A percentile compares a stretch with the other conserved stretches of the same genome.
Conservation (phyloP, 2,329 filamentous ascomycete genomes). For the Epichloe sp. region DNA sequence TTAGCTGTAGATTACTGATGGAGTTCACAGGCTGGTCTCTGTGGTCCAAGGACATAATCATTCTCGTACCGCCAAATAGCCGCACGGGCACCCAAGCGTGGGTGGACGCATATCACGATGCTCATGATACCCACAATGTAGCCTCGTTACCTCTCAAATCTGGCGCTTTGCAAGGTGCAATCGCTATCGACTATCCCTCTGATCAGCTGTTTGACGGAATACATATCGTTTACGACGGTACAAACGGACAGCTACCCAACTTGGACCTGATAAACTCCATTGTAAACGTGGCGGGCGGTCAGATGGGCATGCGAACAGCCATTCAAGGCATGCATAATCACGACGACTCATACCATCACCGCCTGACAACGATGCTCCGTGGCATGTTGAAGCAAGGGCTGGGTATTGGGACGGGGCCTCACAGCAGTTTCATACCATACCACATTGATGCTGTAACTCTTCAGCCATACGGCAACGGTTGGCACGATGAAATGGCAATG, state of each 20-base stretch:
- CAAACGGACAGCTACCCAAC: slow-evolving; percentile 92
- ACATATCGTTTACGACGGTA: slow-evolving; percentile 86
- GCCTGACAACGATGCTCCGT: slow-evolving; percentile 75
- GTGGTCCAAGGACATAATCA: slow-evolving; percentile 97
- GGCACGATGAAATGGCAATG: slow-evolving; percentile 96
- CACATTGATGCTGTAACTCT: slow-evolving; percentile 93
- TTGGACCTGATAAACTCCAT: slow-evolving; percentile 93
- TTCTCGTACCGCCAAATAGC: slow-evolving; percentile 80
- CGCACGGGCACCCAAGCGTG: slow-evolving; percentile 85
- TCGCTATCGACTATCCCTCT: slow-evolving; percentile 87
- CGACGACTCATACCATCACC: slow-evolving; percentile 62
- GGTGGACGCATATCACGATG: slow-evolving; percentile 95
- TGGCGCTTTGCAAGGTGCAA: slow-evolving; percentile 79
- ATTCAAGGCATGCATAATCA: slow-evolving; percentile 86
- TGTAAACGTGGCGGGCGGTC: slow-evolving; percentile 71
- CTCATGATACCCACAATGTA: slow-evolving; percentile 58
- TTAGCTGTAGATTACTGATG: slow-evolving; percentile 9
- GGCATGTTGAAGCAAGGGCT: slow-evolving; percentile 89
- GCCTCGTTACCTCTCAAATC: slow-evolving; percentile 77
- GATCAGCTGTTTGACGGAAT: slow-evolving; percentile 75
- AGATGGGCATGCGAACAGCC: slow-evolving; percentile 78
- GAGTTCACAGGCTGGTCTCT: slow-evolving; percentile 63
- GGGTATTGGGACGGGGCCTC: slow-evolving; percentile 77
- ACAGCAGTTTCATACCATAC: slow-evolving; percentile 94
- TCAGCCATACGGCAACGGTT: slow-evolving; percentile 78